phyloP scores from a whole-genome alignment of 805 yeast genomes.

The Candida sphagnicola region DNA sequence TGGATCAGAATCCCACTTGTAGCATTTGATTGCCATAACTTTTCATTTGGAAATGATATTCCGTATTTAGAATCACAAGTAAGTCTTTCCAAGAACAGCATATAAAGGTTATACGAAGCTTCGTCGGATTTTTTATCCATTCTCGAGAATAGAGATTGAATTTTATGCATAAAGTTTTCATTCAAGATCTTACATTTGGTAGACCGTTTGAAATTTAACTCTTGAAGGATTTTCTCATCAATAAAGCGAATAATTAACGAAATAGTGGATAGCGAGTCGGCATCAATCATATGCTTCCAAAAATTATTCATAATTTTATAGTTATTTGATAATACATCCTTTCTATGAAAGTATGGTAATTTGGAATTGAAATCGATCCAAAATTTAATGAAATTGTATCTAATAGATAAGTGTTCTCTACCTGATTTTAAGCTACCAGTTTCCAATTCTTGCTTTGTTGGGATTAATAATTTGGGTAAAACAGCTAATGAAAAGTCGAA shows the following conservation, averaged over 20 bases:
- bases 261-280: slow-evolving; percentile 45
- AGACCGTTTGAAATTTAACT: slow-evolving; percentile 56
- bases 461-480: slow-evolving; percentile 58
- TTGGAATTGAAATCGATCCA: slow-evolving; percentile 51
- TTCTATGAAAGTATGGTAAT: slow-evolving; percentile 55
- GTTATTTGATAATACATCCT: slow-evolving; percentile 54
- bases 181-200: slow-evolving; percentile 74
- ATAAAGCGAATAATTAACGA: slow-evolving; percentile 46
- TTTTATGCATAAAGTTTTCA: slow-evolving; percentile 63
- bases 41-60: slow-evolving; percentile 42
- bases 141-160: slow-evolving; percentile 45
- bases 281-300: slow-evolving; percentile 57
- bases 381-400: slow-evolving; percentile 58
- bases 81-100: slow-evolving; percentile 45
- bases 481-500: slow-evolving; percentile 67
- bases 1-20: slow-evolving; percentile 39
- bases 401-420: slow-evolving; percentile 37
- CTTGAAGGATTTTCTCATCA: slow-evolving; percentile 50
- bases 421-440: slow-evolving; percentile 30
- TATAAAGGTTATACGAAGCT: slow-evolving; percentile 38
- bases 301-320: slow-evolving; percentile 57
- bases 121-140: slow-evolving; percentile 18
- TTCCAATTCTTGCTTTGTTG: slow-evolving; percentile 44
- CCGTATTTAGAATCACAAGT: slow-evolving; percentile 51
- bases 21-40: slow-evolving; percentile 39